phyloP scores from a whole-genome alignment of 1,284 basidiomycete genomes.

The Taiwanofungus camphoratus region DNA sequence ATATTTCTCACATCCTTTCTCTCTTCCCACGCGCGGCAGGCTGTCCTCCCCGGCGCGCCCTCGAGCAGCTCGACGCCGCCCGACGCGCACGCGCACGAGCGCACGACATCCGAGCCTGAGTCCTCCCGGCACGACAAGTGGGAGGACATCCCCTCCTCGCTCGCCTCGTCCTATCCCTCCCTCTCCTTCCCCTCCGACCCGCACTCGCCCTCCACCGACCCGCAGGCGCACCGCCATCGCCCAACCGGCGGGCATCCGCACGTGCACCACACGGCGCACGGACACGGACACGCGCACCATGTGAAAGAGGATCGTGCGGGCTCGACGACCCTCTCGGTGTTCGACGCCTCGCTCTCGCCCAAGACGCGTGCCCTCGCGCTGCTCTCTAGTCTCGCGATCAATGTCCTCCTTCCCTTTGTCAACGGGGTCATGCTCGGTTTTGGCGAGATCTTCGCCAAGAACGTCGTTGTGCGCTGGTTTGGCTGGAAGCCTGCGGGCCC shows the following conservation, averaged over 20 bases:
- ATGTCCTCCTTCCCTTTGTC: constrained; percentile 89
- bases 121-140: constrained; percentile 50
- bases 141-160: constrained; percentile 61
- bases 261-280: constrained; percentile 13
- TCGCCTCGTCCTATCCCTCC: constrained; percentile 72
- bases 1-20: not conserved
- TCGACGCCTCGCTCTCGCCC: constrained; percentile 61
- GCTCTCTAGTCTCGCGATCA: constrained; percentile 83
- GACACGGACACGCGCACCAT: constrained; percentile 15
- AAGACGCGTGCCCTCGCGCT: constrained; percentile 68
- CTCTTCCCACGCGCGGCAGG: constrained; percentile 9
- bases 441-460: constrained; percentile 94
- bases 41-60: constrained; percentile 16
- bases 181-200: constrained; percentile 57
- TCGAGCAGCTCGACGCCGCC: constrained; percentile 15
- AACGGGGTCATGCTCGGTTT: constrained; percentile 99
- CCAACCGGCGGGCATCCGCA: constrained; percentile 16
- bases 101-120: constrained; percentile 24
- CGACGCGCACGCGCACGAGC: constrained; percentile 14
- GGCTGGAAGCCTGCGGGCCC: constrained; percentile 33
- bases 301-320: constrained; percentile 24
- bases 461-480: constrained; percentile 68
- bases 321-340: constrained; percentile 75
- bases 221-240: constrained; percentile 11
- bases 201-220: constrained; percentile 31